Evolutionary conservation across 805 yeast genomes (phyloP).

Genomic region (Kodamaea sagamina): DNA sequence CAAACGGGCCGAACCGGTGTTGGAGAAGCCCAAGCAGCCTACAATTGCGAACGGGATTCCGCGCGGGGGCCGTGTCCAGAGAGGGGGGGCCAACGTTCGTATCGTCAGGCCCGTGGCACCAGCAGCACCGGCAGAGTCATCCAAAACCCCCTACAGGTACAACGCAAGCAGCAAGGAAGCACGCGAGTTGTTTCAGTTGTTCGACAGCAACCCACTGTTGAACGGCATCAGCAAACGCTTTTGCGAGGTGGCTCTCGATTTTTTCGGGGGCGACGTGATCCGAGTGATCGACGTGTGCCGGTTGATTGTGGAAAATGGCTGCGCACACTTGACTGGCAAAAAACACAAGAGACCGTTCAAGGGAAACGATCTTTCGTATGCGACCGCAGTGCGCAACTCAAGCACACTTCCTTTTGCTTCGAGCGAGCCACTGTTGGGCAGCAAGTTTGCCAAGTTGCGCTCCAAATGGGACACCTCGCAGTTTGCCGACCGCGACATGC

Average conservation of each 20-base stretch:
- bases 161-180: conserved; percentile 26
- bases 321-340: conserved; percentile 24
- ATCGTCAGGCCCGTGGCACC: conserved; percentile 4
- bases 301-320: conserved; percentile 31
- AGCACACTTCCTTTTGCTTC: not conserved
- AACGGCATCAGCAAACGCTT: conserved; percentile 41
- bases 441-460: conserved; percentile 12
- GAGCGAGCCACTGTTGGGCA: conserved; percentile 1
- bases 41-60: conserved; percentile 1
- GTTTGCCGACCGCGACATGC: not conserved
- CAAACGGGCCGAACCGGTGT: conserved; percentile 6
- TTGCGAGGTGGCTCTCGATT: conserved; percentile 38
- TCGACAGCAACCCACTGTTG: conserved; percentile 36
- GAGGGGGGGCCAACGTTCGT: conserved; percentile 20
- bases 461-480: conserved; percentile 9
- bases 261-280: conserved; percentile 46
- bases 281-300: conserved; percentile 40
- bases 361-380: not conserved
- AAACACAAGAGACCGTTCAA: conserved; percentile 2
- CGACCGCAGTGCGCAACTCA: not conserved
- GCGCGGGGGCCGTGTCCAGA: conserved; percentile 38
- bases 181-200: conserved; percentile 33
- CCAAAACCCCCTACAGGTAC: conserved; percentile 16
- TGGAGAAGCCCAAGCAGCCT: not conserved
- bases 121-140: not conserved